phyloP scores from a whole-genome alignment of 2,329 filamentous ascomycete species.

The Esteya vermicola region DNA sequence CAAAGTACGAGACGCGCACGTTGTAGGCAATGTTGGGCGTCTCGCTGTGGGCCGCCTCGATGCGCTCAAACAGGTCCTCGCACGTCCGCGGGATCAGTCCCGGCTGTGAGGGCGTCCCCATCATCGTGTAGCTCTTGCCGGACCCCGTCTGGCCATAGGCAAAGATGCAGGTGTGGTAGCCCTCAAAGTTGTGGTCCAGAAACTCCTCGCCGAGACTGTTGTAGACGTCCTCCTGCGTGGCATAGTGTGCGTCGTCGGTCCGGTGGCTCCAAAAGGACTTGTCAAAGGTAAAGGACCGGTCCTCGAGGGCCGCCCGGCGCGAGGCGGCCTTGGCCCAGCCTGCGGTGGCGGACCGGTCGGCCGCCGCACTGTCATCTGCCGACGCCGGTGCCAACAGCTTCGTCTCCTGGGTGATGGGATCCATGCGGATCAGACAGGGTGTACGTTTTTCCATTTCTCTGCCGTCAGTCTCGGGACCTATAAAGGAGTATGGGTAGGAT shows the following conservation, averaged over 20 bases:
- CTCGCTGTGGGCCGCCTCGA: constrained; percentile 55
- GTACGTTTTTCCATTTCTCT: constrained; percentile 69
- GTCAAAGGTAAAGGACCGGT: constrained; percentile 70
- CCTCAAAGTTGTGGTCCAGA: constrained; percentile 93
- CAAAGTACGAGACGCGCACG: constrained; percentile 94
- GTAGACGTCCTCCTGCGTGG: constrained; percentile 81
- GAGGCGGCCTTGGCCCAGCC: constrained; percentile 15
- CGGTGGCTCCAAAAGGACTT: constrained; percentile 97
- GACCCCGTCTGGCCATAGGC: constrained; percentile 97
- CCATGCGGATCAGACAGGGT: constrained; percentile 82
- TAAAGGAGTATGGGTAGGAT: too few relatives aligned
- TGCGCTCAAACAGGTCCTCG: constrained; percentile 91
- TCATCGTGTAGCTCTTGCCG: constrained; percentile 99
- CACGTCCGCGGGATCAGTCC: constrained; percentile 97
- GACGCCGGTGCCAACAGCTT: constrained; percentile 54
- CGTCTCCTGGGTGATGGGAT: constrained; percentile 73
- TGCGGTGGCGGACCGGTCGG: constrained; percentile 9
- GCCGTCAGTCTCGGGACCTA: too few relatives aligned
- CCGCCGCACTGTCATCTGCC: constrained; percentile 18
- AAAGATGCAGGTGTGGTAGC: constrained; percentile 99
- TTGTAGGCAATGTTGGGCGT: constrained; percentile 59
- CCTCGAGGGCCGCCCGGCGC: constrained; percentile 10
- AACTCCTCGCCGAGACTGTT: constrained; percentile 77
- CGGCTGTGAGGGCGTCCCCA: constrained; percentile 93
- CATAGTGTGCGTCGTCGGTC: constrained; percentile 66